phyloP scores from a whole-genome alignment of 495 filamentous ascomycete species.

The Neurospora sp. region DNA sequence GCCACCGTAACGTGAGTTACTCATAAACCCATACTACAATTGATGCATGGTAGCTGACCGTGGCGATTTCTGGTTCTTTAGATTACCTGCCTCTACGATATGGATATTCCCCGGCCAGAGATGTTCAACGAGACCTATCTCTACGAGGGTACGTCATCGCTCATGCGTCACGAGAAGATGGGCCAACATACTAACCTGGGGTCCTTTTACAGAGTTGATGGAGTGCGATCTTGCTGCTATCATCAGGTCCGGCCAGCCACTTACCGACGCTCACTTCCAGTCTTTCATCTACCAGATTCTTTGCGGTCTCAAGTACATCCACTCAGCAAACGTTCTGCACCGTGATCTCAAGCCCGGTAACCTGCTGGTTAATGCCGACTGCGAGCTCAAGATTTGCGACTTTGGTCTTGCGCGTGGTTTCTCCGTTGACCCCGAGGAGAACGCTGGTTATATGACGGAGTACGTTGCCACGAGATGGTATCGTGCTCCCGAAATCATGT shows the following conservation, averaged over 20 bases:
- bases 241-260: constrained; percentile 87
- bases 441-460: constrained; percentile 98
- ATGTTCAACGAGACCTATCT: constrained; percentile 99
- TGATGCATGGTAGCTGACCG: constrained; percentile 6
- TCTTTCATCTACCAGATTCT: constrained; percentile 94
- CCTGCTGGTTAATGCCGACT: constrained; percentile 94
- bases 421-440: constrained; percentile 95
- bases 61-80: constrained; percentile 21
- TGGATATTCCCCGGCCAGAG: constrained; percentile 96
- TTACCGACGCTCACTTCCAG: constrained; percentile 95
- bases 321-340: constrained; percentile 95
- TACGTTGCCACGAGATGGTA: constrained; percentile 99
- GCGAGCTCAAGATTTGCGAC: constrained; percentile 98
- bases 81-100: constrained; percentile 99
- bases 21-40: background rate
- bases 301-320: constrained; percentile 95
- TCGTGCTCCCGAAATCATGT: constrained; percentile 96
- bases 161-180: background rate
- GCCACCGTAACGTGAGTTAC: constrained; percentile 48
- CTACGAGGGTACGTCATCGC: constrained; percentile 69
- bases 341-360: constrained; percentile 96
- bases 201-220: constrained; percentile 70
- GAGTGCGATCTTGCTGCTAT: constrained; percentile 98
- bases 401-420: constrained; percentile 94
- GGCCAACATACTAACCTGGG: constrained; percentile 3